Evolutionary conservation across 192 early-diverging fungal species (phyloP), one percentile per base, ranked within the genome.

Genomic region (Cladochytrium replicatum): DNA sequence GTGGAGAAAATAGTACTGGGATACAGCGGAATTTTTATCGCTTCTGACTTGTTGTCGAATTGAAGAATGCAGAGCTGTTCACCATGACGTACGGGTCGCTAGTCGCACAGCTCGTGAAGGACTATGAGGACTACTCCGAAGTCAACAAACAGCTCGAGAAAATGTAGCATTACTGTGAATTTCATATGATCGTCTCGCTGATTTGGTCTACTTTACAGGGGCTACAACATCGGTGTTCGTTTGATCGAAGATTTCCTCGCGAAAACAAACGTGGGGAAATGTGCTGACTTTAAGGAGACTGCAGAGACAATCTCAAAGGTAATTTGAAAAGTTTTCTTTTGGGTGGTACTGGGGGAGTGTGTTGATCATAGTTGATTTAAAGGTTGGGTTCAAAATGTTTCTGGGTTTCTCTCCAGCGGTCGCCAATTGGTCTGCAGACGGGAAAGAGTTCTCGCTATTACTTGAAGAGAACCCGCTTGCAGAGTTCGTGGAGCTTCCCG

Each of bases 71-170:
- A 0, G 95, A 99, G 68, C 83, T 99, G 7, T 99, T 99, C 60
- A 87, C 89, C 7, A 70, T 99, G 32, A 99, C 95, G 52, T 99
- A 99, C 65, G 95, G 95, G 13, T 92, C 95, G 3, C 74, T 99
- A 6, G 95, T 99, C 1, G 83, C 84, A 15, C 93, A 97, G 55
- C 74, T 99, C 4, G 76, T 94, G 26, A 88, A 89, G 54, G 95
- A 99, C 63, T 86, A 68, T 32, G 88, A 96, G 55, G 87, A 97
- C 66, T 94, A 90, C 50, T 54, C 54, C 25, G 82, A 89, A 39
- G 92, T 99, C 27, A 99, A 99, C 67, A 83, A 84, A 55, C 90
- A 99, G 58, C 80, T 99, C 32, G 93, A 99, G 29, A 92, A 96
- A 66, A 96, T 99, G 89, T 91, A 78, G 37, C 66, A 13, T 13